Evolutionary conservation across 331 rosid genomes (phyloP), one percentile per base, ranked within the genome.

Genomic region (Malus hybrid): DNA sequence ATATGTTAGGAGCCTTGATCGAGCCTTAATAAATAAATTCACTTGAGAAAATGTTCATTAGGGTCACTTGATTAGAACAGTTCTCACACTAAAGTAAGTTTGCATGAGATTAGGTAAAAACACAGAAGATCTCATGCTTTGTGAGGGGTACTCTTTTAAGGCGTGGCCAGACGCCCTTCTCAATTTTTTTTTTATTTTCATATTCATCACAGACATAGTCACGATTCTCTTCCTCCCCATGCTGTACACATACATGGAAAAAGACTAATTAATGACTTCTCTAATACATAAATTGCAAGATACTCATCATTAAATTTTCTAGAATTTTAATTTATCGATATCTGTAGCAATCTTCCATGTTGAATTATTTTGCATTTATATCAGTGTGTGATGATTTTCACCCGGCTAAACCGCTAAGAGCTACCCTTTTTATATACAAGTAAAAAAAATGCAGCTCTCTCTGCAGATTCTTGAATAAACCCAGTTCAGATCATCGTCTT

Each of bases 371-470:
- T 57, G 9, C 32, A 55, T 33, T 6, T 2, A 28, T 13, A 61
- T 61, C 9, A 27, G 5, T 27, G 66, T 27, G 34, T 10, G 60
- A 54, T 50, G n/a, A 55, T 55, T 22, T 59, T 11, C 27, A 8
- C 27, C 64, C 64, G 5, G 33, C 34, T 61, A 27, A 61, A 27
- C 33, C 33, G 34, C 66, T 61, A 61, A 27, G 34, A 57, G 11
- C 28, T 8, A 57, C 10, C 5, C 11, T 3, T 57, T 20, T 20
- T 20, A 19, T 56, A 16, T 20, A 20, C 62, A 70, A 29, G 63
- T 28, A 19, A 31, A 42, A 42, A 71, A 71, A 70, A 12, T 33
- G 14, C 52, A 71, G 75, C 73, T 28, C 70, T 42, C 73, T 28
- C 70, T 42, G 59, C 73, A 20, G 52, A 12, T 44, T 5, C 36